Conservation (phyloP, 805 yeast genomes). For the Myxozyma kluyveri region DNA sequence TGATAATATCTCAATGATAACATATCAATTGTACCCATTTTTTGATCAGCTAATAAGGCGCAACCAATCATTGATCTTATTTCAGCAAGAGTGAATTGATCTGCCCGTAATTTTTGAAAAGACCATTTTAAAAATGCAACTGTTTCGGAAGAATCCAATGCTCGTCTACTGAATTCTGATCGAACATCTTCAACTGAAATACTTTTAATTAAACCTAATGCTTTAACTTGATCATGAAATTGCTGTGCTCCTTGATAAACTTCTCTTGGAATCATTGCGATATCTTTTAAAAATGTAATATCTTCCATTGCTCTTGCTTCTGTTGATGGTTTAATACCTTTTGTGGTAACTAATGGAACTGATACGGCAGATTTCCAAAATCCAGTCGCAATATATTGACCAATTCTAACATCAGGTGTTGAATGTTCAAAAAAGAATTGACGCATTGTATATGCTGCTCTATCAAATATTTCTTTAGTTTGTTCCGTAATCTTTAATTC, state of each 20-base stretch:
- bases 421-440: conserved; percentile 38
- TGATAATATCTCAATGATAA: conserved; percentile 33
- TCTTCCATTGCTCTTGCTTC: conserved; percentile 36
- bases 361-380: conserved; percentile 38
- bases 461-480: conserved; percentile 10
- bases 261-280: conserved; percentile 35
- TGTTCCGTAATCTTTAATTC: background rate
- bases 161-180: conserved; percentile 35
- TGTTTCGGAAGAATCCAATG: conserved; percentile 31
- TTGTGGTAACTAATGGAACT: conserved; percentile 37
- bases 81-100: conserved; percentile 21
- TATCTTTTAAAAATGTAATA: conserved; percentile 31
- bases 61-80: conserved; percentile 24
- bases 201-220: conserved; percentile 30
- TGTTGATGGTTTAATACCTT: conserved; percentile 36
- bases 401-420: conserved; percentile 41
- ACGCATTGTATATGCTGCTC: conserved; percentile 34
- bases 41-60: conserved; percentile 32
- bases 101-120: conserved; percentile 15
- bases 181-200: conserved; percentile 34
- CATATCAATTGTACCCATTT: conserved; percentile 30
- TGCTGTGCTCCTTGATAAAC: conserved; percentile 28
- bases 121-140: conserved; percentile 37
- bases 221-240: conserved; percentile 34
- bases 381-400: conserved; percentile 38